Conservation (phyloP, 164 flowering plant genomes). For the Litsea cubeba region DNA sequence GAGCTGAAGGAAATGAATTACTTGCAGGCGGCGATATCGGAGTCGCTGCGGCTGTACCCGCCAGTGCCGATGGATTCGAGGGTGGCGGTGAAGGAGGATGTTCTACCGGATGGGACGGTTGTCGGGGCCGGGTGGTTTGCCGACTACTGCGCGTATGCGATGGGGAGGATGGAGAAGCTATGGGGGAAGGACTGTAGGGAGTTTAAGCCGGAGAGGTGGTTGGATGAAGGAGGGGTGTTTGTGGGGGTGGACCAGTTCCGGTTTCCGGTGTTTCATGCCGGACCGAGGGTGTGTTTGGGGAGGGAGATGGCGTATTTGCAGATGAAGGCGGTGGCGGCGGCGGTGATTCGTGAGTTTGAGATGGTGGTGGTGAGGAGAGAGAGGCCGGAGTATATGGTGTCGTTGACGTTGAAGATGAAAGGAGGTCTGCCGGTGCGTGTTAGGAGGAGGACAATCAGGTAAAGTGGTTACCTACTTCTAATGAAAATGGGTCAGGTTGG, state of each 20-base stretch:
- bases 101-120: conserved; percentile 37
- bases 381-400: conserved; percentile 28
- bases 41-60: conserved; percentile 42
- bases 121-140: conserved; percentile 44
- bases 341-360: conserved; percentile 34
- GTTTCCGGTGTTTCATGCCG: conserved; percentile 54
- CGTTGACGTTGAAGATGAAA: conserved; percentile 38
- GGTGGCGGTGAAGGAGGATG: conserved; percentile 27
- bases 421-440: conserved; percentile 40
- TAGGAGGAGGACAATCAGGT: neutral
- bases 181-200: conserved; percentile 54
- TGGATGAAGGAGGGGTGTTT: conserved; percentile 28
- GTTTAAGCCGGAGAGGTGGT: conserved; percentile 53
- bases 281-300: conserved; percentile 55
- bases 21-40: conserved; percentile 42
- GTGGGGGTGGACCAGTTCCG: conserved; percentile 29
- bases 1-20: conserved; percentile 35
- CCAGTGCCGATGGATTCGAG: conserved; percentile 45
- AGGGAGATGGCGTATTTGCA: conserved; percentile 60
- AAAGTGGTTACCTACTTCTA: too few species aligned
- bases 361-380: conserved; percentile 24
- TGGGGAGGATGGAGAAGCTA: conserved; percentile 46
- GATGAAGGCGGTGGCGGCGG: conserved; percentile 52
- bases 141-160: conserved; percentile 47
- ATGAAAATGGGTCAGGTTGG: too few species aligned